Evolutionary conservation across 352 stramenopile genomes (phyloP).

Genomic region (Plasmopara muralis): DNA sequence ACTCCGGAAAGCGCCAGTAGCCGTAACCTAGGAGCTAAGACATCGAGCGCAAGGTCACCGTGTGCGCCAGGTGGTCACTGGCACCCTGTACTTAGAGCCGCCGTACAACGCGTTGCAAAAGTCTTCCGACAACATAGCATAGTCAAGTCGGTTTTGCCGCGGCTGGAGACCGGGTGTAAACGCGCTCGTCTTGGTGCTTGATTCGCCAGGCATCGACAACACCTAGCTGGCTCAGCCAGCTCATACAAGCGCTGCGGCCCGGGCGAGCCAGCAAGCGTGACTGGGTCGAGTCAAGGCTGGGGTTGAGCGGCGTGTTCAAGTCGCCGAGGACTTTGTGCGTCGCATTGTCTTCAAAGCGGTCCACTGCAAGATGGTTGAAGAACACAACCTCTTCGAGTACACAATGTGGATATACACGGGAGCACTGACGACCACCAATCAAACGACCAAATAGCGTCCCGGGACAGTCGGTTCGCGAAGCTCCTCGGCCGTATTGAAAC

Average conservation of each 20-base stretch:
- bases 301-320: background rate
- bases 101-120: background rate
- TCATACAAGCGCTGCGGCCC: background rate
- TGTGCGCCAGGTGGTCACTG: background rate
- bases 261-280: background rate
- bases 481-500: background rate
- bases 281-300: background rate
- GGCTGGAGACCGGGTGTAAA: background rate
- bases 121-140: background rate
- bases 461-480: background rate
- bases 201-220: background rate
- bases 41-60: background rate
- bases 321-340: background rate
- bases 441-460: background rate
- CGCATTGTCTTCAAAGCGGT: background rate
- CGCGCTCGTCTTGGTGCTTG: background rate
- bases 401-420: background rate
- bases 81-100: background rate
- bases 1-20: background rate
- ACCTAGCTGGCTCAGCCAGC: background rate
- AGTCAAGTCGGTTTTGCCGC: background rate
- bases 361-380: background rate
- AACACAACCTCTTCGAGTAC: background rate
- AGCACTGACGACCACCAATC: background rate
- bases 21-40: background rate